These are phyloP conservation scores for Zymoseptoria crescenta DNA, from an alignment of 2,329 filamentous ascomycete species.

Conservation along the genomic window DNA sequence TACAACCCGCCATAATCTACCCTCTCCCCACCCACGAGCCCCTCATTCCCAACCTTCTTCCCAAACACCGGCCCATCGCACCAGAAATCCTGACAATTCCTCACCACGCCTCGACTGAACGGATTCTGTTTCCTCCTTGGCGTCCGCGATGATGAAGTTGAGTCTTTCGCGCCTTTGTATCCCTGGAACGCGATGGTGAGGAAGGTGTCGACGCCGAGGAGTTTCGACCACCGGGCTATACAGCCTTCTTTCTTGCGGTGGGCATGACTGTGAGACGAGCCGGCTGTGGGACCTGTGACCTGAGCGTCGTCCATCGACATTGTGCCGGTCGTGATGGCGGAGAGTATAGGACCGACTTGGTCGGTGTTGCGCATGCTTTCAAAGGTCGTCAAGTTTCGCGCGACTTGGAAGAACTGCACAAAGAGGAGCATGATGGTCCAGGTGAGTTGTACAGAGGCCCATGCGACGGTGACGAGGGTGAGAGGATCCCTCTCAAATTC, in stretches of 20 bases:
- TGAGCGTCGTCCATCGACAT: conserved; percentile 60
- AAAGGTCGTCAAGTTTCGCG: conserved; percentile 87
- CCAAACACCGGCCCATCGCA: conserved; percentile 81
- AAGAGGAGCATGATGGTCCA: conserved; percentile 97
- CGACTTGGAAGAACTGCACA: conserved; percentile 88
- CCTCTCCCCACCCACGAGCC: conserved; percentile 65
- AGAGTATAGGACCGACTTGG: conserved; percentile 53
- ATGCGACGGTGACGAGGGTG: conserved; percentile 69
- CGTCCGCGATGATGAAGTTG: conserved; percentile 18
- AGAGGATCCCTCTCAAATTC: conserved; percentile 75
- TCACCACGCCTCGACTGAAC: conserved; percentile 72
- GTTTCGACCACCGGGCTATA: conserved; percentile 69
- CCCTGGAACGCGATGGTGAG: conserved; percentile 80
- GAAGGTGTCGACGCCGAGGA: conserved; percentile 88
- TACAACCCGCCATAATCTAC: conserved; percentile 89
- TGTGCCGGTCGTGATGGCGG: conserved; percentile 66
- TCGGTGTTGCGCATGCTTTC: conserved; percentile 82
- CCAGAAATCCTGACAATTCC: conserved; percentile 96
- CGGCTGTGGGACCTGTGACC: conserved; percentile 56
- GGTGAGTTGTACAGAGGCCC: conserved; percentile 75
- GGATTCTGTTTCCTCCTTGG: conserved; percentile 56
- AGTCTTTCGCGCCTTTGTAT: conserved; percentile 47
- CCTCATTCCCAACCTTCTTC: conserved; percentile 62
- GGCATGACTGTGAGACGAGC: conserved; percentile 32
- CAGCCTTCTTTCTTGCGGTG: conserved; percentile 56